Evolutionary conservation across 2,329 filamentous ascomycete species (phyloP).

Genomic region (Ascochyta koolunga): DNA sequence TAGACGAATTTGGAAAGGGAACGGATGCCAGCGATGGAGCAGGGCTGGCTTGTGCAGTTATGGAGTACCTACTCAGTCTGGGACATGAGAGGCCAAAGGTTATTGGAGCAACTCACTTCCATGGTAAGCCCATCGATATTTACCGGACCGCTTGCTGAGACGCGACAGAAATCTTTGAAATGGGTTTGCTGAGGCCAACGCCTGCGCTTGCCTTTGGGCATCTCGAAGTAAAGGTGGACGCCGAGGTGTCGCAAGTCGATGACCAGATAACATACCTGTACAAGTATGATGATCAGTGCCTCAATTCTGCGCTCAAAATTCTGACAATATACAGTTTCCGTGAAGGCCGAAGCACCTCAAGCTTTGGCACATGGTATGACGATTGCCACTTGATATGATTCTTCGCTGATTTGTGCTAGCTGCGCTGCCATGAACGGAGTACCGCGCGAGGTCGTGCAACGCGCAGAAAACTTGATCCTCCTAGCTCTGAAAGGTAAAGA

Average conservation of each 20-base stretch:
- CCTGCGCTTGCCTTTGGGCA: conserved; percentile 66
- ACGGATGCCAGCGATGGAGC: conserved; percentile 69
- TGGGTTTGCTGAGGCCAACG: conserved; percentile 60
- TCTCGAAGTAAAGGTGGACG: conserved; percentile 72
- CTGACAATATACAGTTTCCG: conserved; percentile 51
- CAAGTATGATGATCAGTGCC: conserved; percentile 50
- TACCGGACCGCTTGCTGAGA: conserved; percentile 53
- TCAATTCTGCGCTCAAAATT: background rate
- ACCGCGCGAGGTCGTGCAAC: conserved; percentile 70
- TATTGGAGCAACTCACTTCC: conserved; percentile 67
- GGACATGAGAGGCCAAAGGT: conserved; percentile 62
- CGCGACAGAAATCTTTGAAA: conserved; percentile 70
- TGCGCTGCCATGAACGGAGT: conserved; percentile 91
- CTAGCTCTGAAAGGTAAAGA: conserved; percentile 76
- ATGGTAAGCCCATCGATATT: conserved; percentile 56
- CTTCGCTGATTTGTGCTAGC: conserved; percentile 38
- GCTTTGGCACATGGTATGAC: conserved; percentile 73
- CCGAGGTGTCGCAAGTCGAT: conserved; percentile 56
- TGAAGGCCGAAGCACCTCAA: conserved; percentile 73
- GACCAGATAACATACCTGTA: conserved; percentile 78
- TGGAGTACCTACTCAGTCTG: conserved; percentile 62
- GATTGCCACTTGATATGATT: too few species aligned
- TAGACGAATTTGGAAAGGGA: conserved; percentile 88
- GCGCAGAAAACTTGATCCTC: conserved; percentile 75
- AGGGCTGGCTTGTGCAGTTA: conserved; percentile 66